phyloP scores from a whole-genome alignment of 371 early-diverging fungal genomes.

The Gilbertella persicaria region DNA sequence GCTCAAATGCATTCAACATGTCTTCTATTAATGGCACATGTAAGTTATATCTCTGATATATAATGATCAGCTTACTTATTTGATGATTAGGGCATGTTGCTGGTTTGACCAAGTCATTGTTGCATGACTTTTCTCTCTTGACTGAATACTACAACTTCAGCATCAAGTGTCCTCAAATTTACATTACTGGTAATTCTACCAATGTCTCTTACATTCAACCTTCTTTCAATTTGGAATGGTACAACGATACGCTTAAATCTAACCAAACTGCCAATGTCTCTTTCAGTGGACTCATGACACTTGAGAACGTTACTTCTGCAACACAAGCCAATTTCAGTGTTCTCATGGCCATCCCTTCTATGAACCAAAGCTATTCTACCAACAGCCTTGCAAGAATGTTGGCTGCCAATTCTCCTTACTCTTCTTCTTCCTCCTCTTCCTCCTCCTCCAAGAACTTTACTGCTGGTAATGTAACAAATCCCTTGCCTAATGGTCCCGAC shows the following conservation, averaged over 20 bases:
- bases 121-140: background rate
- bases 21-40: conserved; percentile 19
- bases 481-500: conserved; percentile 14
- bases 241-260: background rate
- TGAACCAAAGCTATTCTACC: background rate
- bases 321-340: conserved; percentile 6
- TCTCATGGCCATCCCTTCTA: conserved; percentile 2
- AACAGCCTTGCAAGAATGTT: conserved; percentile 6
- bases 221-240: conserved; percentile 3
- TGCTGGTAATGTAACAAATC: conserved; percentile 2
- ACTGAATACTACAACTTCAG: conserved; percentile 4
- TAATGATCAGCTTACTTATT: background rate
- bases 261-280: conserved; percentile 2
- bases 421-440: background rate
- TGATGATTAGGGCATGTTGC: conserved; percentile 10
- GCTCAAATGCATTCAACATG: conserved; percentile 3
- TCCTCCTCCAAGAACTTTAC: background rate
- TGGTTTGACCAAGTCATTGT: conserved; percentile 1
- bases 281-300: conserved; percentile 9
- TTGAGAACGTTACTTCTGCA: background rate
- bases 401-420: background rate
- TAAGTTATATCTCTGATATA: background rate
- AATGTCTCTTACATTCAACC: conserved; percentile 7
- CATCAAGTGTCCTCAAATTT: conserved; percentile 8
- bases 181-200: conserved; percentile 1